phyloP scores from a whole-genome alignment of 2,329 filamentous ascomycete genomes.

The Neonectria ditissima region DNA sequence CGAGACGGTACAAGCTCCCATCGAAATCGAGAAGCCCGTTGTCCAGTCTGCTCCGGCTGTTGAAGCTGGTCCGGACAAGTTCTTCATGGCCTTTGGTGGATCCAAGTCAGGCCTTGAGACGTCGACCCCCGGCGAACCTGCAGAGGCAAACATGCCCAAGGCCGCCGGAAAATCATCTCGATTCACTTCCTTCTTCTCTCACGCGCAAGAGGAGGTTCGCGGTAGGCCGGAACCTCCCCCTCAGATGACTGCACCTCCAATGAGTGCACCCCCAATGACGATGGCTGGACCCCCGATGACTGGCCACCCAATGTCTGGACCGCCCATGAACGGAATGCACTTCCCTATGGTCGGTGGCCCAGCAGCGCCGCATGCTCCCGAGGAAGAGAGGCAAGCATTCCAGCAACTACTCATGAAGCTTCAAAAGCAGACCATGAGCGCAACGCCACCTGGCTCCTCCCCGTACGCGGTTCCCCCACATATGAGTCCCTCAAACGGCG shows the following conservation, averaged over 20 bases:
- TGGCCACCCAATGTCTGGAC: constrained; percentile 53
- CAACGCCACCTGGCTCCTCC: constrained; percentile 59
- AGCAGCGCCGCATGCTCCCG: constrained; percentile 61
- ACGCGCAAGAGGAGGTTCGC: constrained; percentile 62
- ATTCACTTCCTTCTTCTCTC: constrained; percentile 83
- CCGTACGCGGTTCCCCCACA: constrained; percentile 58
- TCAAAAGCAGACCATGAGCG: constrained; percentile 66
- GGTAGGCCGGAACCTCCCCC: constrained; percentile 63
- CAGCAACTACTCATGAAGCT: constrained; percentile 85
- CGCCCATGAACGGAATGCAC: constrained; percentile 33
- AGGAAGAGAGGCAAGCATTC: constrained; percentile 87
- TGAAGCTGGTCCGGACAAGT: constrained; percentile 79
- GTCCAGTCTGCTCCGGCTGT: constrained; percentile 71
- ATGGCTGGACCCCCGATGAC: constrained; percentile 5
- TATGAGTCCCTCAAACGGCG: constrained; percentile 39
- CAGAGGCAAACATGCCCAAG: constrained; percentile 65
- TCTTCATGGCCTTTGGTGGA: constrained; percentile 73
- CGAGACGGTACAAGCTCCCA: constrained; percentile 50
- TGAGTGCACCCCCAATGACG: constrained; percentile 34
- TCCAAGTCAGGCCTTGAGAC: constrained; percentile 57
- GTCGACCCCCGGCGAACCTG: constrained; percentile 64
- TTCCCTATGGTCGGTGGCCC: constrained; percentile 37
- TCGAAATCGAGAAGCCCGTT: constrained; percentile 64
- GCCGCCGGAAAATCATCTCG: constrained; percentile 76
- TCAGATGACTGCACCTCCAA: constrained; percentile 48